These are phyloP conservation scores for Alternaria ventricosa DNA, from an alignment of 2,329 filamentous ascomycete species.

Conservation along the genomic window DNA sequence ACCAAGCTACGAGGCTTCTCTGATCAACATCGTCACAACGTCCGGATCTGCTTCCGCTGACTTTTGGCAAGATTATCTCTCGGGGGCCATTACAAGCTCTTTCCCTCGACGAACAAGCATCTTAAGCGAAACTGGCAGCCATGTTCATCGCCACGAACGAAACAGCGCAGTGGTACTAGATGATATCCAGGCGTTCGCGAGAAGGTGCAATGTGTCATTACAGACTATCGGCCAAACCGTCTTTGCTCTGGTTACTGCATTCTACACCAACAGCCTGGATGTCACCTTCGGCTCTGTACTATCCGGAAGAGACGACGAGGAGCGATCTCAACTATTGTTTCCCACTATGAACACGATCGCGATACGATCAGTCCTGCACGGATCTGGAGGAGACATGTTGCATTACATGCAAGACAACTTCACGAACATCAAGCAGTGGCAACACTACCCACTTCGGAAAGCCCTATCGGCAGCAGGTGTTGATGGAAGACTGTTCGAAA, in stretches of 20 bases:
- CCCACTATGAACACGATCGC: conserved; percentile 92
- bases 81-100: conserved; percentile 53
- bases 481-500: conserved; percentile 64
- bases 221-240: conserved; percentile 79
- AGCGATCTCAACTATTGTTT: conserved; percentile 73
- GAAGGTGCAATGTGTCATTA: conserved; percentile 69
- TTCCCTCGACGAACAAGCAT: conserved; percentile 45
- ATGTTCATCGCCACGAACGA: conserved; percentile 55
- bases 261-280: conserved; percentile 69
- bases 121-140: conserved; percentile 7
- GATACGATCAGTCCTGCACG: conserved; percentile 75
- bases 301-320: conserved; percentile 80
- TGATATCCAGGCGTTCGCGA: conserved; percentile 67
- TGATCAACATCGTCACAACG: conserved; percentile 61
- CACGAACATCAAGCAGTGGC: conserved; percentile 69
- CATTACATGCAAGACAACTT: conserved; percentile 76
- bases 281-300: conserved; percentile 83
- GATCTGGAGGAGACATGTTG: conserved; percentile 68
- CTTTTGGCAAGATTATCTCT: conserved; percentile 78
- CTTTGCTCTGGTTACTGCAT: conserved; percentile 75
- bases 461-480: conserved; percentile 62
- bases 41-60: conserved; percentile 56
- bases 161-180: conserved; percentile 52
- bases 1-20: conserved; percentile 59
- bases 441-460: conserved; percentile 78